Base-by-base conservation (phyloP, 2,329 filamentous ascomycete genomes). In the Emergomyces orientalis region DNA sequence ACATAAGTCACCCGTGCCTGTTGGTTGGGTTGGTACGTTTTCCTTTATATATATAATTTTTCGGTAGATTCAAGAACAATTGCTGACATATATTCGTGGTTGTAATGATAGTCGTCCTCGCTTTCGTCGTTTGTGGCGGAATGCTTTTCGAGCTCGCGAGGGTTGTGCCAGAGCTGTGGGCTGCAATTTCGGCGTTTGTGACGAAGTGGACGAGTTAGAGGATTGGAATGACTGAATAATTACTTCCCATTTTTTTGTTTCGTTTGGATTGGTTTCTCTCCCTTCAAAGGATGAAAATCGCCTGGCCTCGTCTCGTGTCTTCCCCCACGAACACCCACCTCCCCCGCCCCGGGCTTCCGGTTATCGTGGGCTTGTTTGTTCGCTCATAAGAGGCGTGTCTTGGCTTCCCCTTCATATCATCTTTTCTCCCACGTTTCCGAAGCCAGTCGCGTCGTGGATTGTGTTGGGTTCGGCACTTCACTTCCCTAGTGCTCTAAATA, bases 51-150 rank as follows among this genome's bases (percentile, higher is more conserved):
- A n/a, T 34, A 25, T 58, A 17, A 3, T 37, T n/a, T n/a, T 52
- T 49, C 5, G 51, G 8, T 11, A 5, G 9, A 51, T 41, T 22
- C 9, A 56, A 59, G 54, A 60, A 22, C 56, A 3, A 47, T 39
- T 22, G 32, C 67, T 70, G 63, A 72, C 45, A 57, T 54, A 13
- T 19, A 9, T 11, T 22, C n/a, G 32, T 43, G 57, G 51, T 22
- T 19, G 27, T 32, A 19, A 45, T n/a, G 11, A 52, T 64, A 87
- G 85, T 82, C 59, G 64, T 86, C 41, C 79, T 88, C 60, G 80
- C 81, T n/a, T 87, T 88, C 72, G 81, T 86, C 61, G 78, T 88
- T 57, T 82, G 82, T 70, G 85, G 85, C 49, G 84, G 85, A 30
- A 69, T 87, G 25, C 68, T 86, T 47, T 82, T 86, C 67, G 84